A percentile compares a stretch with the other conserved stretches of the same genome.
Evolutionary conservation across 2,329 filamentous ascomycete species (phyloP).

Genomic region (Metarhizium album): DNA sequence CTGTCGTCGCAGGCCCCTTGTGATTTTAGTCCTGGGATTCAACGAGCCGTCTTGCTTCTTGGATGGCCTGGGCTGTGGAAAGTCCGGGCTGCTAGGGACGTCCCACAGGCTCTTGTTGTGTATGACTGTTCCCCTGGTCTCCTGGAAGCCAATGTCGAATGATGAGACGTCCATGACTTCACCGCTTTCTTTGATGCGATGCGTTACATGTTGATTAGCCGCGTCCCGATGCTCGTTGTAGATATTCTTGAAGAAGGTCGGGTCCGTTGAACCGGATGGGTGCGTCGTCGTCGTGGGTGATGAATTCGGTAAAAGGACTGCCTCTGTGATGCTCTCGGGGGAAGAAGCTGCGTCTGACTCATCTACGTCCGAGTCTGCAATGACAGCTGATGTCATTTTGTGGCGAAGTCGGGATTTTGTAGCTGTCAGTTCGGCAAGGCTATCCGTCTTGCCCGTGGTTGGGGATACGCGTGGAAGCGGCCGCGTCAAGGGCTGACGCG

Average conservation of each 20-base stretch:
- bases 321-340: background rate
- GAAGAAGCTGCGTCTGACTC: conserved; percentile 1
- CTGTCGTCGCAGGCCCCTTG: conserved; percentile 9
- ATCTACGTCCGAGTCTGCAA: conserved; percentile 31
- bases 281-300: conserved; percentile 16
- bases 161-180: conserved; percentile 1
- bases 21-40: conserved; percentile 9
- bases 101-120: conserved; percentile 28
- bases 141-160: conserved; percentile 7
- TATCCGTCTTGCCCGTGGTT: background rate
- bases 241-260: conserved; percentile 34
- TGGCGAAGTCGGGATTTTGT: background rate
- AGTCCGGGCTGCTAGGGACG: conserved; percentile 32
- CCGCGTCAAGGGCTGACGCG: background rate
- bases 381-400: conserved; percentile 16
- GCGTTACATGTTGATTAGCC: conserved; percentile 10
- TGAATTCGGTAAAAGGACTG: conserved; percentile 3
- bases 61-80: conserved; percentile 1
- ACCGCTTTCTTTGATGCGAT: background rate
- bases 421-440: background rate
- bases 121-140: background rate
- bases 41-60: background rate
- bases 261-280: conserved; percentile 33
- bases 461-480: background rate
- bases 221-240: conserved; percentile 35